Evolutionary conservation across 2,329 filamentous ascomycete genomes (phyloP).

Genomic region (Fusarium xylarioides): DNA sequence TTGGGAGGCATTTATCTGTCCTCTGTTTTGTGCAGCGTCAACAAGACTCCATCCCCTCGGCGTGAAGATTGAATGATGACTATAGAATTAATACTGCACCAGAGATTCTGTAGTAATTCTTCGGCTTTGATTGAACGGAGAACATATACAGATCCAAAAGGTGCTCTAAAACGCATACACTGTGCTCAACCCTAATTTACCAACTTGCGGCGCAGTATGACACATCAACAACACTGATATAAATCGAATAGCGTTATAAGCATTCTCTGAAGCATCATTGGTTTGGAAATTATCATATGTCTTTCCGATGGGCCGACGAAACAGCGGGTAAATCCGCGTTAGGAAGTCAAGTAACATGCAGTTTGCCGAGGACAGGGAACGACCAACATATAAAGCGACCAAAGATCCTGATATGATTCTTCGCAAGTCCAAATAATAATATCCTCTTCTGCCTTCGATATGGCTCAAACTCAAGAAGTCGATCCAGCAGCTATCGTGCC

Average conservation of each 20-base stretch:
- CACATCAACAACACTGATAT: not conserved
- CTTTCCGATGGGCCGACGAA: not conserved
- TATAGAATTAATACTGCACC: not conserved
- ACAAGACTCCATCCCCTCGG: not conserved
- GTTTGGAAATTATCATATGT: not conserved
- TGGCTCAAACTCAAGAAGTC: not conserved
- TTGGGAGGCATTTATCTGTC: not conserved
- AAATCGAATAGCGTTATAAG: fast-evolving
- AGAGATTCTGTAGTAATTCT: no score
- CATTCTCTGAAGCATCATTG: not conserved
- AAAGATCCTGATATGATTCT: not conserved
- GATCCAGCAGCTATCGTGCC: not conserved
- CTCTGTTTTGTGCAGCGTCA: not conserved
- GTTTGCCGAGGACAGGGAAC: slow-evolving; percentile 1
- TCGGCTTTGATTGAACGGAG: no score
- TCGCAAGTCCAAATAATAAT: no score
- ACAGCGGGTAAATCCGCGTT: slow-evolving; percentile 5
- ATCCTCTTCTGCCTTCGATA: not conserved
- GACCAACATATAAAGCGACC: slow-evolving; percentile 5
- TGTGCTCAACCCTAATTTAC: not conserved
- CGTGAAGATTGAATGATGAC: not conserved
- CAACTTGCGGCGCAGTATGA: not conserved
- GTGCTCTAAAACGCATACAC: not conserved
- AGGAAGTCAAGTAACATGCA: slow-evolving; percentile 7
- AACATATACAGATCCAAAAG: not conserved